Base-by-base conservation (phyloP, 2,329 filamentous ascomycete species). In the Nannizzia gypsea region DNA sequence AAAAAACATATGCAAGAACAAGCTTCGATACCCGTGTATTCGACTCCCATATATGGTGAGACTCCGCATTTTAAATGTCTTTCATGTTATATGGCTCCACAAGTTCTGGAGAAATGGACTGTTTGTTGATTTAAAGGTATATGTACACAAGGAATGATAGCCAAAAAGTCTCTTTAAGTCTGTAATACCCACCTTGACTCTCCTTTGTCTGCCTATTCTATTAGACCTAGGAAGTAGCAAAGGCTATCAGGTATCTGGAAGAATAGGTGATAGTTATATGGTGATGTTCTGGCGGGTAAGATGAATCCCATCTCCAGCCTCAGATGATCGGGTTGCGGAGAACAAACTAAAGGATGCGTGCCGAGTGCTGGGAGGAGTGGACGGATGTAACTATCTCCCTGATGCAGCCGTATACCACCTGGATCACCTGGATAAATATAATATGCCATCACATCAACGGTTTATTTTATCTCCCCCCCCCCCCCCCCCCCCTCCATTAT, bases 111-210 rank as follows among this genome's bases (percentile, higher is more conserved):
- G 81, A 5, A 81, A 83, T 64, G 80, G 73, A 1, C 68, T 82
- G 1, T 82, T 83, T 59, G 73, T 81, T 20, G 80, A 83, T 57
- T 60, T 81, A 42, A 61, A 63, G 6, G 13, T 56, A n/a, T 44
- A n/a, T 36, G 13, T 13, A 46, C 28, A 44, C 40, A 2, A 15
- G 40, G 15, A 1, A 36, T 5, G 5, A 34, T 38, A 5, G 40
- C 34, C 15, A 42, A 42, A 20, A 56, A 56, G 31, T 9, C 22
- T 9, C 17, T 56, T 15, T 13, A 54, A 48, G 65, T 83, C 3
- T 81, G 80, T 68, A 82, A 82, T 65, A 78, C 77, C 0, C 82
- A 84, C 65, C 77, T 84, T 2, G 82, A 84, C 66, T 82, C 79
- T 1, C 69, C 84, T 15, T 71, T 74, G 0, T 69, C 76, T 0